Base-by-base conservation (phyloP, 2,329 filamentous ascomycete species). In the Neoscytalidium dimidiatum region DNA sequence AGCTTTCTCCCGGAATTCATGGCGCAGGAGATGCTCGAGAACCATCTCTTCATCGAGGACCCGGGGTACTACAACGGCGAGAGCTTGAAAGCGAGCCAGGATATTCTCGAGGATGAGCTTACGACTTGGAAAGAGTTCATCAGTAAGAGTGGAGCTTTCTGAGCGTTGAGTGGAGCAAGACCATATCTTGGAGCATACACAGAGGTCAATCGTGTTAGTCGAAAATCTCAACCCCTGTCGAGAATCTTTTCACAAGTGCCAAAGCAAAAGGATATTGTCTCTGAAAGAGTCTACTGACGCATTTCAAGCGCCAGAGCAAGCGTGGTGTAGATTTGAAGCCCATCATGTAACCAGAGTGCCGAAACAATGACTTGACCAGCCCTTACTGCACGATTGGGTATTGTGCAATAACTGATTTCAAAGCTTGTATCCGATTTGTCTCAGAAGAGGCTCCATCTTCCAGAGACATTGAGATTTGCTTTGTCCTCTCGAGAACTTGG, bases 21-120 rank as follows among this genome's bases (percentile, higher is more conserved):
- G 69, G 77, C 78, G 19, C 76, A 83, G 64, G 85, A 87, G 71
- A 64, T 86, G 70, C 73, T 82, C 31, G 81, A 87, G 73, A 87
- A 85, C 66, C 81, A 85, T 72, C 73, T 80, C 46, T 75, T 87
- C 52, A 72, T 87, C 66, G 77, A 81, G 62, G 78, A 83, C 23
- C 82, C 79, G 41, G 84, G 85, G 0, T 87, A 87, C 68, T 87
- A 80, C 69, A 80, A 79, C 4, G 82, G 82, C 13, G 81, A 67
- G 56, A 67, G 70, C 44, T 73, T 84, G 48, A 75, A 80, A 4
- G 75, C 77, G 67, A 79, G 76, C 65, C 76, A 74, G 28, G 67
- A 66, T 52, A 67, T 78, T 64, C 58, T 81, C 62, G 74, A 61
- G 11, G 41, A 48, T 48, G 72, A 74, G 68, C 72, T 78, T 66